These are phyloP conservation scores for Salvia splendens DNA, from an alignment of 257 asterid species.

Conservation along the genomic window DNA sequence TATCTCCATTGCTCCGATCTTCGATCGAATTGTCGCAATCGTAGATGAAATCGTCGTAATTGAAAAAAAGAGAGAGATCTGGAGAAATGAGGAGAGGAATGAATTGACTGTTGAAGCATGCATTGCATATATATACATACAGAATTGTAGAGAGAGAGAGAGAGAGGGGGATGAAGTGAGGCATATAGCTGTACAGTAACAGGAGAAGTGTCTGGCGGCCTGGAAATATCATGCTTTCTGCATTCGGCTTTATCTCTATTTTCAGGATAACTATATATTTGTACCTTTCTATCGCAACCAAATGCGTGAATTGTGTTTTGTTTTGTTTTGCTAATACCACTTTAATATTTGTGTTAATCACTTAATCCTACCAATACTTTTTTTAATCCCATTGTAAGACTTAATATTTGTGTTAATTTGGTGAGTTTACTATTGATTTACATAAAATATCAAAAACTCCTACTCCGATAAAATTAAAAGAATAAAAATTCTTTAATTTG, in stretches of 20 bases:
- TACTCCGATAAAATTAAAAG: no score
- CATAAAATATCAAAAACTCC: no score
- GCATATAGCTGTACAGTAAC: slow-evolving; percentile 39
- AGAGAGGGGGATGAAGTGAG: slow-evolving; percentile 20
- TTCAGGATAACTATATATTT: slow-evolving; percentile 13
- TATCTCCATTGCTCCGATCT: slow-evolving; percentile 48
- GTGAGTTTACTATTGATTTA: no score
- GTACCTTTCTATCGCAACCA: neutral
- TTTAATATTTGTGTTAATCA: neutral
- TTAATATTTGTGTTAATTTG: no score
- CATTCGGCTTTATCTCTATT: slow-evolving; percentile 26
- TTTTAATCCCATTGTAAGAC: no score
- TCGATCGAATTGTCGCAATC: no score
- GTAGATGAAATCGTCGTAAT: no score
- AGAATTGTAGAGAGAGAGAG: neutral
- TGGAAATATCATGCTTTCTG: slow-evolving; percentile 36
- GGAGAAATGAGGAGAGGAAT: neutral
- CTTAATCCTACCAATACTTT: neutral
- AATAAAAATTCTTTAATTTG: no score
- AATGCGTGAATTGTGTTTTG: neutral
- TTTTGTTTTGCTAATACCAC: neutral
- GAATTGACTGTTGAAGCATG: slow-evolving; percentile 4
- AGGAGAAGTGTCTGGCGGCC: slow-evolving; percentile 41
- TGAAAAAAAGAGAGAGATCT: neutral
- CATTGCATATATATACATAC: slow-evolving; percentile 23